phyloP scores from a whole-genome alignment of 306 rosid genomes.

The Macrotyloma uniflorum region DNA sequence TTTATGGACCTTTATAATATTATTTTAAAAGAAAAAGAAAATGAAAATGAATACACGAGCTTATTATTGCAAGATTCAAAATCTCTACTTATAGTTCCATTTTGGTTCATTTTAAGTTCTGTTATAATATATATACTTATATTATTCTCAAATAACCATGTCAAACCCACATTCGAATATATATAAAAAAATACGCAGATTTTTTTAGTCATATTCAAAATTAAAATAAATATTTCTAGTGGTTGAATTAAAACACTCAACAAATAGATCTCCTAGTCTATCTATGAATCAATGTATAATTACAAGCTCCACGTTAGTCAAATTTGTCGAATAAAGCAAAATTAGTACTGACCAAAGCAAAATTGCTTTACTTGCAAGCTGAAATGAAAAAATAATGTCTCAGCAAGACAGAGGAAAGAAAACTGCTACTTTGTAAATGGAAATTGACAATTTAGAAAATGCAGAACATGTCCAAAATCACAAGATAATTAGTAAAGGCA shows the following conservation, averaged over 20 bases:
- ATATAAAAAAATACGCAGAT: background rate
- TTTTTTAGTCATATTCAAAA: background rate
- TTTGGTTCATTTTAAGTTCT: no score
- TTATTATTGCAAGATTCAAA: background rate
- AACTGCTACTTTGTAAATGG: background rate
- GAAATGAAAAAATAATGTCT: slow-evolving; percentile 20
- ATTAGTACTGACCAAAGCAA: slow-evolving; percentile 36
- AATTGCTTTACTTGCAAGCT: slow-evolving; percentile 39
- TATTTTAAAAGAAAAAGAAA: no score
- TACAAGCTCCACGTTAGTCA: slow-evolving; percentile 22
- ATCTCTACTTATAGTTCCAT: no score
- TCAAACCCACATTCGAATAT: background rate
- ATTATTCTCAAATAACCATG: background rate
- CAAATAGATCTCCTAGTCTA: slow-evolving; percentile 34
- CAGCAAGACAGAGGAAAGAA: background rate
- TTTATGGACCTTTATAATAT: no score
- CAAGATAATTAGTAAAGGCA: slow-evolving; percentile 20
- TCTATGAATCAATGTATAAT: slow-evolving; percentile 26
- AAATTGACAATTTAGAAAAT: slow-evolving; percentile 3
- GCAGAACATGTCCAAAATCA: slow-evolving; percentile 6
- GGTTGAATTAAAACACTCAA: slow-evolving; percentile 17
- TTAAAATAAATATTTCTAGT: background rate
- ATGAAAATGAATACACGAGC: no score
- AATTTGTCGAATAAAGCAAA: slow-evolving; percentile 38
- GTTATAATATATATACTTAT: no score